Evolutionary conservation across 768 basidiomycete species (phyloP).

Genomic region (Suillus brevipes): DNA sequence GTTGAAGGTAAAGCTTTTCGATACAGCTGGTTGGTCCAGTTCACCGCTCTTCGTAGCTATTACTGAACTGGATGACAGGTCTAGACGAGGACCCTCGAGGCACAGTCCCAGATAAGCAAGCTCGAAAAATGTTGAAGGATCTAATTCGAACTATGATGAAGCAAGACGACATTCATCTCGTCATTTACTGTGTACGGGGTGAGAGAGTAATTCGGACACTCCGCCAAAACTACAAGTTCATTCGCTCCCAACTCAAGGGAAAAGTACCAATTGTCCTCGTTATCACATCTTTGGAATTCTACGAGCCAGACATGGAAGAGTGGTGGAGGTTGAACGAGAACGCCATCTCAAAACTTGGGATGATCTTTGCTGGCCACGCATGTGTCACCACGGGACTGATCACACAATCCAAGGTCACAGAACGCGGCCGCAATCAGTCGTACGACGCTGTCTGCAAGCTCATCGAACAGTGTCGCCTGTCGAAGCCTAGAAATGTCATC

Average conservation of each 20-base stretch:
- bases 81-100: slow-evolving; percentile 22
- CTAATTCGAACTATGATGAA: slow-evolving; percentile 33
- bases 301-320: slow-evolving; percentile 31
- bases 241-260: slow-evolving; percentile 30
- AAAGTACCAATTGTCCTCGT: slow-evolving; percentile 35
- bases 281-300: slow-evolving; percentile 36
- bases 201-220: slow-evolving; percentile 24
- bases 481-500: slow-evolving; percentile 28
- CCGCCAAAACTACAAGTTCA: slow-evolving; percentile 30
- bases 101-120: slow-evolving; percentile 25
- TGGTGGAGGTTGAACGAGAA: slow-evolving; percentile 41
- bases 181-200: slow-evolving; percentile 37
- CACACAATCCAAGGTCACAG: neutral
- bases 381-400: slow-evolving; percentile 5
- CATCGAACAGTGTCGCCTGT: neutral
- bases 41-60: no score
- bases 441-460: slow-evolving; percentile 19
- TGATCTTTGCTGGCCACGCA: no score
- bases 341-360: slow-evolving; percentile 27
- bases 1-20: no score
- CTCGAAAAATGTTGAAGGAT: slow-evolving; percentile 25
- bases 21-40: no score
- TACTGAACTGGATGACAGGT: no score
- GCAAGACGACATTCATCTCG: slow-evolving; percentile 27
- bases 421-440: slow-evolving; percentile 11